phyloP scores from a whole-genome alignment of 345 rosid genomes.

The Eutrema heterophyllum region DNA sequence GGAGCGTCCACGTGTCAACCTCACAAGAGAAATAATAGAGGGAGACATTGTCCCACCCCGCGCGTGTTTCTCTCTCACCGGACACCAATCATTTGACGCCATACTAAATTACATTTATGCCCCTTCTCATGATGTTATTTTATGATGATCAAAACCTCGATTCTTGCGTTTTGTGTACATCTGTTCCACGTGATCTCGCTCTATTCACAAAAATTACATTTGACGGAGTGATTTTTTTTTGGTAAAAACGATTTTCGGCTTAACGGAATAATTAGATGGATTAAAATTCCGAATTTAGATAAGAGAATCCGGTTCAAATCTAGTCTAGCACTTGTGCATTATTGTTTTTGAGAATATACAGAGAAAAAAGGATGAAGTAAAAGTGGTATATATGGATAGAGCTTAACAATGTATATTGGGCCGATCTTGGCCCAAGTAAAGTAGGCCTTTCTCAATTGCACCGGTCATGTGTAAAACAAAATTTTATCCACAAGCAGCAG shows the following conservation, averaged over 20 bases:
- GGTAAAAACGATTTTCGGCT: not conserved
- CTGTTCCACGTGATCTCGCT: constrained; percentile 16
- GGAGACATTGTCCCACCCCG: not conserved
- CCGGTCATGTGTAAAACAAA: not conserved
- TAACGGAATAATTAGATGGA: not conserved
- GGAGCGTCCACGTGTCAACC: constrained; percentile 1
- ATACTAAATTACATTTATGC: not conserved
- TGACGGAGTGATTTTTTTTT: not conserved
- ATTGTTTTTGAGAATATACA: not conserved
- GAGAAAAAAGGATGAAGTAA: not conserved
- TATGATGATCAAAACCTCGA: not conserved
- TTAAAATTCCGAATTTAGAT: not conserved
- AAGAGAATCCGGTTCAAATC: not conserved
- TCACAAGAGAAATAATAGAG: not conserved
- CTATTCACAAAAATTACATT: not conserved
- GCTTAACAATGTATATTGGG: not conserved
- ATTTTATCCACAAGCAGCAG: constrained; percentile 17
- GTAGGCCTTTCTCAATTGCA: not conserved
- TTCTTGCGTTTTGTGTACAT: not conserved
- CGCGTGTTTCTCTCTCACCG: constrained; percentile 30
- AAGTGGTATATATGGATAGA: not conserved
- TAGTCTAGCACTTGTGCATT: not conserved
- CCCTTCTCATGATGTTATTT: not conserved
- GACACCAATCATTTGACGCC: constrained; percentile 32
- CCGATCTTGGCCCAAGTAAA: not conserved